phyloP scores from a whole-genome alignment of 371 early-diverging fungal genomes.

The Mortierella sp. region DNA sequence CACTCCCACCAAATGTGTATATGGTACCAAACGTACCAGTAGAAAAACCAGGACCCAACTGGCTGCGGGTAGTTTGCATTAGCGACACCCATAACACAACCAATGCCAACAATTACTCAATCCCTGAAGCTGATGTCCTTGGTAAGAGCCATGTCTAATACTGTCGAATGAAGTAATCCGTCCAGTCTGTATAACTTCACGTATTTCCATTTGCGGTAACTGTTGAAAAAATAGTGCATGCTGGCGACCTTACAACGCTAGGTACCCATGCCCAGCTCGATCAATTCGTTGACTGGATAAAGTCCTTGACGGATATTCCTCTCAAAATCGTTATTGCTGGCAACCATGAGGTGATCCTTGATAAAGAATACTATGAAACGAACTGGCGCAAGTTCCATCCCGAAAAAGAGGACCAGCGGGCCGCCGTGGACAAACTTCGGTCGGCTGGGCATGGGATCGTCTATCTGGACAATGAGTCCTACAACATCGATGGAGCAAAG shows the following conservation, averaged over 20 bases:
- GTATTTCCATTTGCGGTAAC: background rate
- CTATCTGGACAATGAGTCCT: constrained; percentile 65
- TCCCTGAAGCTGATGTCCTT: constrained; percentile 63
- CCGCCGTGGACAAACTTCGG: constrained; percentile 27
- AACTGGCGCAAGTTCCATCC: constrained; percentile 37
- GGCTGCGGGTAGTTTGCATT: constrained; percentile 62
- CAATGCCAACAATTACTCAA: constrained; percentile 34
- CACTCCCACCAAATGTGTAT: constrained; percentile 21
- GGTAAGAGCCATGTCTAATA: constrained; percentile 30
- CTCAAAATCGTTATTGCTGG: constrained; percentile 67
- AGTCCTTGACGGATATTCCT: constrained; percentile 59
- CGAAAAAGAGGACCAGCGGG: constrained; percentile 28
- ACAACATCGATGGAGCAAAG: constrained; percentile 46
- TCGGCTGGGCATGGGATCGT: constrained; percentile 53
- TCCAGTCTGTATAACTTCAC: too few species aligned
- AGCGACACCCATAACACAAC: constrained; percentile 63
- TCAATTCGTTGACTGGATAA: constrained; percentile 56
- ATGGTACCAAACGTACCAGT: constrained; percentile 7
- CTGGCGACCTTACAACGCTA: constrained; percentile 60
- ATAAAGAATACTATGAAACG: constrained; percentile 35
- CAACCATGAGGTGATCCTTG: constrained; percentile 63
- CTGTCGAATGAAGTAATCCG: too few species aligned
- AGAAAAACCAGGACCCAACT: constrained; percentile 34
- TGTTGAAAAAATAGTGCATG: constrained; percentile 56
- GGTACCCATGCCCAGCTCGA: constrained; percentile 48